These are phyloP conservation scores for Geranium brycei DNA, from an alignment of 345 rosid species.

Conservation along the genomic window DNA sequence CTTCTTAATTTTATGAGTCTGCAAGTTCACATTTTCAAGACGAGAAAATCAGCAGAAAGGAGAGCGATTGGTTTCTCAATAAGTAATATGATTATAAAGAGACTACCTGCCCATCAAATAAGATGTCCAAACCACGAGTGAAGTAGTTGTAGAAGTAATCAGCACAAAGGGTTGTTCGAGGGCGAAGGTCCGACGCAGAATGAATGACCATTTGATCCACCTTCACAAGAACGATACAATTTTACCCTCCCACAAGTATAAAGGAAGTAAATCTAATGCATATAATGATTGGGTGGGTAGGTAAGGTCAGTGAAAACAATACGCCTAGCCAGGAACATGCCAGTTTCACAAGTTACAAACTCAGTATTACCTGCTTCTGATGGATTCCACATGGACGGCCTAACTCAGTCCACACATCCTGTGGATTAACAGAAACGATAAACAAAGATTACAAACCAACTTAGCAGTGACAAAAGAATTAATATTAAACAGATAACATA, in stretches of 20 bases:
- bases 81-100: background rate
- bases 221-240: constrained; percentile 19
- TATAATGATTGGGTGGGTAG: background rate
- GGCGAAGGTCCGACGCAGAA: constrained; percentile 78
- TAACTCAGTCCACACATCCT: constrained; percentile 97
- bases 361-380: constrained; percentile 66
- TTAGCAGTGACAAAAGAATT: background rate
- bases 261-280: no score
- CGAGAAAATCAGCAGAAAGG: background rate
- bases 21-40: constrained; percentile 18
- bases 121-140: constrained; percentile 88
- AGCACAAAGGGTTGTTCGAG: constrained; percentile 72
- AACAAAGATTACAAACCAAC: background rate
- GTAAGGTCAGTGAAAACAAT: background rate
- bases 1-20: constrained; percentile 89
- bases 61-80: background rate
- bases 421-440: constrained; percentile 14
- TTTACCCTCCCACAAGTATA: no score
- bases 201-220: constrained; percentile 98
- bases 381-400: constrained; percentile 98
- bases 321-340: no score
- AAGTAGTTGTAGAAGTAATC: constrained; percentile 94
- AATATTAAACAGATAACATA: no score
- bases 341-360: no score
- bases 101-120: constrained; percentile 89